Evolutionary conservation across 2,329 filamentous ascomycete species (phyloP), one percentile per base, ranked within the genome.

Genomic region (Clonostachys sp.): DNA sequence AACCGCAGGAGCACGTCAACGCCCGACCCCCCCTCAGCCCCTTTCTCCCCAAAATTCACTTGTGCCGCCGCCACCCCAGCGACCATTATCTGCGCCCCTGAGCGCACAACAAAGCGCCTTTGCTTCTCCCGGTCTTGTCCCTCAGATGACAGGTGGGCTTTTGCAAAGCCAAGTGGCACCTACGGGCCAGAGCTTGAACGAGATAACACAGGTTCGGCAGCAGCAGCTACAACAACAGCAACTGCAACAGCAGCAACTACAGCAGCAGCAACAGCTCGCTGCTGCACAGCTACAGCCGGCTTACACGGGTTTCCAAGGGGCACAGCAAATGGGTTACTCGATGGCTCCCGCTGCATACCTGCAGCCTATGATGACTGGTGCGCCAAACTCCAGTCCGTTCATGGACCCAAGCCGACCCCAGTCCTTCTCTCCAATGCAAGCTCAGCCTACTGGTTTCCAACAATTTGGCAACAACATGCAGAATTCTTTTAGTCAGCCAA

Each of bases 51-150:
- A 81, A 55, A 71, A 80, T 38, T 81, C 82, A 16, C 73, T 95
- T 36, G 80, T 91, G 51, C 90, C 91, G 8, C 90, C 81, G 24
- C 74, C 88, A 16, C 90, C 91, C 12, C 80, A 84, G 45, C 80
- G 94, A 51, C 87, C 94, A 8, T 77, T 94, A 12, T 96, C 92
- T 39, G 92, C 94, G 38, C 92, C 94, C 24, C 87, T 90, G 62
- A 87, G 90, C 46, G 86, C 81, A 44, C 86, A 87, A 60, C 83
- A 83, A 42, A 91, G 78, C 64, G 78, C 75, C 5, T 94, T 95
- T 63, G 79, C 80, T 8, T 80, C 86, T 16, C 83, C 89, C 44
- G 84, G 89, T 14, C 68, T 96, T 55, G 86, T 91, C 62, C 84
- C 90, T 45, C 92, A 96, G 62, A 80, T 91, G 65, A 96, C 94